Percentiles rank a stretch among this genome's conserved stretches.
phyloP scores from a whole-genome alignment of 495 filamentous ascomycete species.

The Neurospora sp. region DNA sequence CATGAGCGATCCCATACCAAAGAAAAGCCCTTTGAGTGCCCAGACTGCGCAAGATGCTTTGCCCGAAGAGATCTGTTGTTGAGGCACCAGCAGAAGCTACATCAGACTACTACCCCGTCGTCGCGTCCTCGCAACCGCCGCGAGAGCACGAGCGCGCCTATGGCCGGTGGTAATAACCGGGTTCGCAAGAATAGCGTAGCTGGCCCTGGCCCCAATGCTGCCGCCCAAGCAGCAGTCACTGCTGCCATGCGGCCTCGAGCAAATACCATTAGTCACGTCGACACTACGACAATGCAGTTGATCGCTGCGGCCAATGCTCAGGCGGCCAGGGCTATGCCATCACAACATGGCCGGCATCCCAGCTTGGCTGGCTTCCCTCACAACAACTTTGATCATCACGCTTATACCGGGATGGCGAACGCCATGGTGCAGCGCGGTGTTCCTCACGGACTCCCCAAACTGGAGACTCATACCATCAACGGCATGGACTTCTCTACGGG shows the following conservation, averaged over 20 bases:
- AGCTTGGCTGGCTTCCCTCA: constrained; percentile 58
- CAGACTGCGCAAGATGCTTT: constrained; percentile 92
- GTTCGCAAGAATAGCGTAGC: constrained; percentile 90
- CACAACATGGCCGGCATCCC: constrained; percentile 50
- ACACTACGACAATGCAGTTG: constrained; percentile 61
- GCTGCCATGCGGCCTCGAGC: constrained; percentile 75
- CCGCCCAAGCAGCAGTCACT: constrained; percentile 33
- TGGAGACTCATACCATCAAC: constrained; percentile 63
- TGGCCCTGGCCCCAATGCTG: constrained; percentile 35
- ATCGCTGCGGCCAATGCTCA: constrained; percentile 49
- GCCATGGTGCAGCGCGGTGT: constrained; percentile 54
- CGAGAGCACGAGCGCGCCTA: constrained; percentile 76
- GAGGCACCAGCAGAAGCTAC: constrained; percentile 96
- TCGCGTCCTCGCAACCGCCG: constrained; percentile 78
- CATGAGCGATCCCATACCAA: constrained; percentile 99
- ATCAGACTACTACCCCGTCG: constrained; percentile 89
- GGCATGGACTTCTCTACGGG: constrained; percentile 50
- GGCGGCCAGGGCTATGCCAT: constrained; percentile 44
- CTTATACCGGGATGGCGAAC: constrained; percentile 61
- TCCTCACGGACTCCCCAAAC: constrained; percentile 57
- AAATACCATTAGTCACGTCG: constrained; percentile 95
- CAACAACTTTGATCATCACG: constrained; percentile 32
- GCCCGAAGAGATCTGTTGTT: constrained; percentile 86
- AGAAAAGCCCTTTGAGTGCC: constrained; percentile 98
- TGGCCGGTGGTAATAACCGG: constrained; percentile 48